Percentiles rank a stretch among this genome's conserved stretches.
Evolutionary conservation across 2,329 filamentous ascomycete species (phyloP).

Genomic region (Chrysoporthe cubensis): DNA sequence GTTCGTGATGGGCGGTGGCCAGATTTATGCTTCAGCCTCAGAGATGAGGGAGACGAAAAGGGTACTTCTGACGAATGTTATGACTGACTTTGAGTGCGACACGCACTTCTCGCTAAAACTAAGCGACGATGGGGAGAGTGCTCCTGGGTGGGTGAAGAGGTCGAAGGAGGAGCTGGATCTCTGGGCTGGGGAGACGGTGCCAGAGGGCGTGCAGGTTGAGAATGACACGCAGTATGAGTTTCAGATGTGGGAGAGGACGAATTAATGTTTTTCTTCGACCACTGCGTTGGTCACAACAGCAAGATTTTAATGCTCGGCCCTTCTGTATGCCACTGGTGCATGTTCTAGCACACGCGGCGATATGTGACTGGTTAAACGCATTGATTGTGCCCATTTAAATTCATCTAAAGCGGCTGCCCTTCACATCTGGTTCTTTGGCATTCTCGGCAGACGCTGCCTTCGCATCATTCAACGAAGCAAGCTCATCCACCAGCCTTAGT

Average conservation of each 20-base stretch:
- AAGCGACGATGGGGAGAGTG: conserved; percentile 38
- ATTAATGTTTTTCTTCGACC: conserved; percentile 24
- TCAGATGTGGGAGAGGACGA: conserved; percentile 70
- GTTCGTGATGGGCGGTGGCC: conserved; percentile 89
- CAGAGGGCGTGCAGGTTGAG: conserved; percentile 63
- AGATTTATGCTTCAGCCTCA: conserved; percentile 79
- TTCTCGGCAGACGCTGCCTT: conserved; percentile 32
- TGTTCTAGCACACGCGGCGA: neutral
- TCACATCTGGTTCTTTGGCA: conserved; percentile 30
- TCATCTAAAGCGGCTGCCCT: conserved; percentile 25
- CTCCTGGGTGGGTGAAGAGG: conserved; percentile 56
- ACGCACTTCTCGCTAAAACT: conserved; percentile 71
- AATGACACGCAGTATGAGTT: conserved; percentile 69
- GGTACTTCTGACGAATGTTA: conserved; percentile 72
- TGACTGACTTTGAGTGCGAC: conserved; percentile 75
- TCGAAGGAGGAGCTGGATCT: conserved; percentile 57
- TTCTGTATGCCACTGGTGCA: neutral
- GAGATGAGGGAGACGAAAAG: conserved; percentile 58
- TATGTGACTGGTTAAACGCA: too few relatives aligned
- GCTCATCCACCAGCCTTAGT: conserved; percentile 45
- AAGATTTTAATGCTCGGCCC: conserved; percentile 20
- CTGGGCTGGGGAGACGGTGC: conserved; percentile 69
- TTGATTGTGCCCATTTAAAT: too few relatives aligned
- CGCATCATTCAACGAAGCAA: conserved; percentile 42
- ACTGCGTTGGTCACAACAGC: conserved; percentile 10